A percentile compares a stretch with the other conserved stretches of the same genome.
Conservation (phyloP, 2,329 filamentous ascomycete species). For the Lasiodiplodia hormozganensis region DNA sequence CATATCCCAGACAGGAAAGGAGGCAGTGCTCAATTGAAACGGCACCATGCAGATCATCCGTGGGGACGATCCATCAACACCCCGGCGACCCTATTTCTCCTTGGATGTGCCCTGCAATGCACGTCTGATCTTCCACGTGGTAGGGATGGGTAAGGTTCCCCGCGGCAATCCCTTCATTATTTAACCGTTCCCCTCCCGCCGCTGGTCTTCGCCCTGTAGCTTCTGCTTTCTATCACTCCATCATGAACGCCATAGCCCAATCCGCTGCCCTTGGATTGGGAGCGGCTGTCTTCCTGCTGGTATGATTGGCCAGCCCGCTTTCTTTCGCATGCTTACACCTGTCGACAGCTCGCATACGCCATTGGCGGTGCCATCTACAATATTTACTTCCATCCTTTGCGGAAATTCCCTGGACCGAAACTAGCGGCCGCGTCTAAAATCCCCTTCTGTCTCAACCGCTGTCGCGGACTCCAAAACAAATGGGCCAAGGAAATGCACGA, state of each 20-base stretch:
- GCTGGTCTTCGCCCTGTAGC: background rate
- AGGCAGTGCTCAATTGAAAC: slow-evolving; percentile 5
- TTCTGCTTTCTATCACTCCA: background rate
- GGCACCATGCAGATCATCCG: slow-evolving; percentile 12
- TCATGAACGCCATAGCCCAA: slow-evolving; percentile 2
- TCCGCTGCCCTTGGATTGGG: background rate
- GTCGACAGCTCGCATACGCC: background rate
- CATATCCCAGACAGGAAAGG: background rate
- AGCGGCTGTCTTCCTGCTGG: slow-evolving; percentile 15
- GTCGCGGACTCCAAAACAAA: background rate
- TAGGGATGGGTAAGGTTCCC: background rate
- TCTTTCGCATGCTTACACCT: background rate
- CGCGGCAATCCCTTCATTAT: background rate
- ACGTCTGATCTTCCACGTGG: background rate
- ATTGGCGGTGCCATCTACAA: slow-evolving; percentile 23
- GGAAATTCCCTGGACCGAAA: slow-evolving; percentile 29
- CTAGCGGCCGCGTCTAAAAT: slow-evolving; percentile 21
- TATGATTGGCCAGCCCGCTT: background rate
- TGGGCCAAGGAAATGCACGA: slow-evolving; percentile 20
- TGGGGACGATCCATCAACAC: background rate
- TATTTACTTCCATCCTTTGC: slow-evolving; percentile 28
- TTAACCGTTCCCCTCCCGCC: background rate
- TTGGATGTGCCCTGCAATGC: slow-evolving; percentile 4
- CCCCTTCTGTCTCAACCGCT: slow-evolving; percentile 7
- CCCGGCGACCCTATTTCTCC: background rate